phyloP scores from a whole-genome alignment of 139 green algal genomes.

The Auxenochlorella pyrenoidosa region DNA sequence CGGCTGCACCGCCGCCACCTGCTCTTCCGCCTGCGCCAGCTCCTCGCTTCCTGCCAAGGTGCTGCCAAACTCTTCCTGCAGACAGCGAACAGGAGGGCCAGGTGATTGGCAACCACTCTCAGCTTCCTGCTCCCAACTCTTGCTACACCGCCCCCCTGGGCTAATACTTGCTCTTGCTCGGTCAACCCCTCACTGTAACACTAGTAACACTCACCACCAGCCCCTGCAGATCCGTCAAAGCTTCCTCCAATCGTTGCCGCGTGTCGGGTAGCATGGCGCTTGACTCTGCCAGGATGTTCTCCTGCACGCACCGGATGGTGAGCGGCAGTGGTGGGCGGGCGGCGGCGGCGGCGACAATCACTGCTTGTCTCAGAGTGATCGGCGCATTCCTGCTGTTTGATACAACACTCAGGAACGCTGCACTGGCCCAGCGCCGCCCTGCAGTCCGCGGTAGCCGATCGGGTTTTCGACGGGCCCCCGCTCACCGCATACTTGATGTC shows the following conservation, averaged over 20 bases:
- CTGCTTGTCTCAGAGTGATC: no score
- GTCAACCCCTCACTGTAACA: no score
- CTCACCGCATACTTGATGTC: slow-evolving; percentile 90
- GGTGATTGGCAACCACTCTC: no score
- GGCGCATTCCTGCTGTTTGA: no score
- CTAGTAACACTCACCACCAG: slow-evolving; percentile 67
- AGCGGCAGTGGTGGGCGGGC: not conserved
- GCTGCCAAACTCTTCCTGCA: not conserved
- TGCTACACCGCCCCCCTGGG: not conserved
- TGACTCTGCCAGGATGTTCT: slow-evolving; percentile 88
- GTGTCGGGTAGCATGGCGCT: slow-evolving; percentile 91
- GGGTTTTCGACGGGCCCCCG: no score
- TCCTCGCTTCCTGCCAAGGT: slow-evolving; percentile 28
- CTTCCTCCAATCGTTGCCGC: slow-evolving; percentile 75
- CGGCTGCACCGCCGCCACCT: slow-evolving; percentile 22
- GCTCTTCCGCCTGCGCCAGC: slow-evolving; percentile 20
- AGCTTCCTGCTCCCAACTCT: not conserved
- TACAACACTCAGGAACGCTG: no score
- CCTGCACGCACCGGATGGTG: slow-evolving; percentile 57
- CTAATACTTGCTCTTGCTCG: no score
- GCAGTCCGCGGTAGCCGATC: no score
- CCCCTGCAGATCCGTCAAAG: slow-evolving; percentile 71
- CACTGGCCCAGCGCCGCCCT: no score
- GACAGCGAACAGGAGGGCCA: not conserved
- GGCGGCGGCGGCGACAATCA: no score